Percentiles rank a stretch among this genome's conserved stretches.
These are phyloP conservation scores for Kodamaea sp. DNA, from an alignment of 1,139 yeast genomes.

Conservation along the genomic window DNA sequence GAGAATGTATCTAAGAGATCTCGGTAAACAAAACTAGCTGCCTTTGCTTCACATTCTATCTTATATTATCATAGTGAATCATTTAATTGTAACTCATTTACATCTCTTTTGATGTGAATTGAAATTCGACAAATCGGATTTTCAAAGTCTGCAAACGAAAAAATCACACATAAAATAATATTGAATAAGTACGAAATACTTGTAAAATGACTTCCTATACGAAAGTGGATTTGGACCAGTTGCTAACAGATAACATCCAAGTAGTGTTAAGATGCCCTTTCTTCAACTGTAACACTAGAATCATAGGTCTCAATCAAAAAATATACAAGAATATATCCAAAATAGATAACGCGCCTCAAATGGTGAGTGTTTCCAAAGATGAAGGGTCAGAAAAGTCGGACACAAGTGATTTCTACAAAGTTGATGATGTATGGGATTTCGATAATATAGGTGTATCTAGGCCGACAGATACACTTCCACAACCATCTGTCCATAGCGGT, in stretches of 20 bases:
- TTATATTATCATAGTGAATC: no score
- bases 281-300: slow-evolving; percentile 31
- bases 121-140: no score
- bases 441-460: slow-evolving; percentile 73
- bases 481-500: slow-evolving; percentile 17
- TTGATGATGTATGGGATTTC: slow-evolving; percentile 68
- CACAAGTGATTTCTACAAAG: slow-evolving; percentile 26
- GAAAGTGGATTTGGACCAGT: slow-evolving; percentile 4
- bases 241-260: slow-evolving; percentile 1
- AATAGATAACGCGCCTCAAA: slow-evolving; percentile 29
- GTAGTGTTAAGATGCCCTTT: slow-evolving; percentile 36
- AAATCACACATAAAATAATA: no score
- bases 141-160: no score
- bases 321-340: slow-evolving; percentile 12
- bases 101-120: no score
- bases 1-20: no score
- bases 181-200: no score
- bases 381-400: slow-evolving; percentile 4
- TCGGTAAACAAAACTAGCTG: no score
- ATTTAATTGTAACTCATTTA: no score
- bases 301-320: slow-evolving; percentile 26
- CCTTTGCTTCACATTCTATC: no score
- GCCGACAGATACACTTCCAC: slow-evolving; percentile 29
- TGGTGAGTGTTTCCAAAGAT: slow-evolving; percentile 19
- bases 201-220: no score